Conservation (phyloP, 164 flowering plant species). For the Kalanchoe fedtschenkoi region DNA sequence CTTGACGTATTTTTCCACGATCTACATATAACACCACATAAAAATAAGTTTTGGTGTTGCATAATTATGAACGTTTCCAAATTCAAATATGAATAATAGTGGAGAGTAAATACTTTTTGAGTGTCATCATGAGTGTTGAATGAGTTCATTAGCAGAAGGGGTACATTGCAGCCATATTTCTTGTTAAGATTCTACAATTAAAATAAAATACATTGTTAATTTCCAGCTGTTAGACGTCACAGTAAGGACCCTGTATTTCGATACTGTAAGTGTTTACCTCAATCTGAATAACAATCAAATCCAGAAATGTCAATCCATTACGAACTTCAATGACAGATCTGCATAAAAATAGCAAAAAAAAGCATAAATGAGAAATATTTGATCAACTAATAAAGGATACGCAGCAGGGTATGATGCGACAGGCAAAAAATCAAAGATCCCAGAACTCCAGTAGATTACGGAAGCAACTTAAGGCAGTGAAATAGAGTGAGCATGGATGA, state of each 20-base stretch:
- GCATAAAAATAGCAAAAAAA: conserved; percentile 13
- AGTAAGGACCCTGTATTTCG: neutral
- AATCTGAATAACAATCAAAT: conserved; percentile 86
- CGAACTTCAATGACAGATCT: conserved; percentile 99
- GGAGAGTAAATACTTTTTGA: conserved; percentile 37
- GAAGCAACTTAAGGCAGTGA: neutral
- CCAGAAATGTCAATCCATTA: conserved; percentile 88
- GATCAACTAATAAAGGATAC: neutral
- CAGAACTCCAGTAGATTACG: neutral
- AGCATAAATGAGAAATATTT: neutral
- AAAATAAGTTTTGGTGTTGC: neutral
- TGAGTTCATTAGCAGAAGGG: conserved; percentile 18
- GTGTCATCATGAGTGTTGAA: conserved; percentile 9
- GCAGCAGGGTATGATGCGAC: neutral
- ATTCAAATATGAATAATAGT: neutral
- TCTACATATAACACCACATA: conserved; percentile 29
- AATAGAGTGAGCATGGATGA: neutral
- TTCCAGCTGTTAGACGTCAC: conserved; percentile 1
- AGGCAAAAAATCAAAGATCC: neutral
- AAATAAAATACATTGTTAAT: conserved; percentile 4
- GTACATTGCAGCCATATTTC: conserved; percentile 89
- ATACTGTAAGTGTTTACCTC: conserved; percentile 44
- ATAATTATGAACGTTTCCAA: neutral
- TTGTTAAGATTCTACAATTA: conserved; percentile 54
- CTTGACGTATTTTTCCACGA: conserved; percentile 72